Conservation (phyloP, 495 filamentous ascomycete genomes). For the Neurospora discreta region DNA sequence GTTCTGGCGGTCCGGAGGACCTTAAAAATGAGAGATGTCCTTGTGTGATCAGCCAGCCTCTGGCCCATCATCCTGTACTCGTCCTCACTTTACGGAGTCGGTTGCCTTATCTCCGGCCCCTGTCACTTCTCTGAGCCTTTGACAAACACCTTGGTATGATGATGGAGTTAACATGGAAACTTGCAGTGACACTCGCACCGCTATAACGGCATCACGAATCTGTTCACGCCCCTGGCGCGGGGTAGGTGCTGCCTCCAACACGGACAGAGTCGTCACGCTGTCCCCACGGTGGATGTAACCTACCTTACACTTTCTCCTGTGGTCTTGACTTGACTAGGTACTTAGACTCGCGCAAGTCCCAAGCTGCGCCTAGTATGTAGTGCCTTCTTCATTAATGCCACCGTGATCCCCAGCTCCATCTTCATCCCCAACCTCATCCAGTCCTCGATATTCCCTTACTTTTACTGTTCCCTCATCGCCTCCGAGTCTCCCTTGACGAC, state of each 20-base stretch:
- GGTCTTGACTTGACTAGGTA: background rate
- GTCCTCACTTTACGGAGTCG: background rate
- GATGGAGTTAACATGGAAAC: background rate
- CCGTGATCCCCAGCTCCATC: background rate
- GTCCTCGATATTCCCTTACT: background rate
- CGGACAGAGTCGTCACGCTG: background rate
- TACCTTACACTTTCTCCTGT: background rate
- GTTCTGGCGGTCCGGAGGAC: background rate
- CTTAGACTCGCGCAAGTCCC: background rate
- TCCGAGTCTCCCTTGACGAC: background rate
- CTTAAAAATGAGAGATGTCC: background rate
- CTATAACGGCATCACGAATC: background rate
- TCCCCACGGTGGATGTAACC: background rate
- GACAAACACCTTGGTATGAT: background rate
- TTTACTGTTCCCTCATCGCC: background rate
- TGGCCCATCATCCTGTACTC: background rate
- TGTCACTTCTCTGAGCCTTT: background rate
- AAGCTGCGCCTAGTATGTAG: background rate
- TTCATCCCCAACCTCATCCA: background rate
- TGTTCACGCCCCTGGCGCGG: background rate
- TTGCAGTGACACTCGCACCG: background rate
- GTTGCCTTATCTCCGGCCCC: background rate
- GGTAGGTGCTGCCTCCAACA: background rate
- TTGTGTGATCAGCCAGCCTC: background rate
- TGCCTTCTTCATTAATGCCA: background rate